Conservation (phyloP, 163 green algal species). For the Prototheca wickerhamii region DNA sequence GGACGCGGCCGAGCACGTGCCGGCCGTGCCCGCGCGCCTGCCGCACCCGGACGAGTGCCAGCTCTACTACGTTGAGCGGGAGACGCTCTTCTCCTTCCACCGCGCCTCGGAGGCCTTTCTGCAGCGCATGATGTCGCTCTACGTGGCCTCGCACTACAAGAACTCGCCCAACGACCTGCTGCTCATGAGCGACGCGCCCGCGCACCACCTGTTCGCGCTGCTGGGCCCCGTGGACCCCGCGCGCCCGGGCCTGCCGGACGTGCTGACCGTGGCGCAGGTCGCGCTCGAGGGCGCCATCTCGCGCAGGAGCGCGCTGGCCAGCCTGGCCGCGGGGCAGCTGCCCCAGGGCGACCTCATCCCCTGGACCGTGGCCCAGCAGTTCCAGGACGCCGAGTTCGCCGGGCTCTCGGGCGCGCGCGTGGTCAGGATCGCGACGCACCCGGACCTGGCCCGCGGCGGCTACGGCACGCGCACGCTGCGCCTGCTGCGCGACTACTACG, state of each 20-base stretch:
- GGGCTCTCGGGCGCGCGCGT: slow-evolving; percentile 78
- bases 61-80: slow-evolving; percentile 70
- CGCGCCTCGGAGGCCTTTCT: slow-evolving; percentile 62
- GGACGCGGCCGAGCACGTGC: slow-evolving; percentile 75
- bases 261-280: slow-evolving; percentile 84
- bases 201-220: slow-evolving; percentile 94
- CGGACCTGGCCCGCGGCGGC: slow-evolving; percentile 66
- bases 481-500: slow-evolving; percentile 59
- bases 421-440: slow-evolving; percentile 90
- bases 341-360: slow-evolving; percentile 91
- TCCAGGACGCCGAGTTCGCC: slow-evolving; percentile 89
- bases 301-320: slow-evolving; percentile 47
- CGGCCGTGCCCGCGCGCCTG: slow-evolving; percentile 55
- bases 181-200: slow-evolving; percentile 83
- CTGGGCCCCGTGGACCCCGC: slow-evolving; percentile 66
- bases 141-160: slow-evolving; percentile 92
- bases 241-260: slow-evolving; percentile 56
- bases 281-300: slow-evolving; percentile 87
- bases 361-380: slow-evolving; percentile 94
- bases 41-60: slow-evolving; percentile 70
- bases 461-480: slow-evolving; percentile 58
- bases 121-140: slow-evolving; percentile 87
- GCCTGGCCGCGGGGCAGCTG: slow-evolving; percentile 64
- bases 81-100: slow-evolving; percentile 96
- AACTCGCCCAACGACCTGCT: slow-evolving; percentile 98